These are phyloP conservation scores for Rhodotorula sp. DNA, from an alignment of 1,284 basidiomycete species.

Conservation along the genomic window DNA sequence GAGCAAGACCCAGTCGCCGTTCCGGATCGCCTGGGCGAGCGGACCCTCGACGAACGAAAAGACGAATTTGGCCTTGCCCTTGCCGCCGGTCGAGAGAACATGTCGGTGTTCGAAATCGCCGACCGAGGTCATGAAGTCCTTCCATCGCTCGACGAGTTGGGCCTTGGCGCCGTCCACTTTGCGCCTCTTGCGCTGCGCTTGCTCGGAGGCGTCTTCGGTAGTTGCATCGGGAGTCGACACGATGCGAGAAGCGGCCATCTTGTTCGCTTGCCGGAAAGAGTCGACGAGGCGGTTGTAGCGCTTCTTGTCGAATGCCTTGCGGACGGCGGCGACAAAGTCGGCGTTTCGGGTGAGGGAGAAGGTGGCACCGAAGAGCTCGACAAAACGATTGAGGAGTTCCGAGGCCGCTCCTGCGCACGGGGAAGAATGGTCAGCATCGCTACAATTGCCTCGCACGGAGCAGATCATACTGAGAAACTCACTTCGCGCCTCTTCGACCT, in stretches of 20 bases:
- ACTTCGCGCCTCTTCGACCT: slow-evolving; percentile 44
- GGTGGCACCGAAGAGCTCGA: slow-evolving; percentile 78
- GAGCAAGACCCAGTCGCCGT: slow-evolving; percentile 91
- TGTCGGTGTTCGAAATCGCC: slow-evolving; percentile 82
- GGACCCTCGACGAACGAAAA: slow-evolving; percentile 97
- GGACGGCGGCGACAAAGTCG: slow-evolving; percentile 77
- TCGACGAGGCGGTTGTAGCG: slow-evolving; percentile 83
- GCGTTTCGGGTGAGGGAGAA: slow-evolving; percentile 90
- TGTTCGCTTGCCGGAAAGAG: slow-evolving; percentile 71
- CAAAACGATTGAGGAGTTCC: slow-evolving; percentile 71
- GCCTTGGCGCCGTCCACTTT: slow-evolving; percentile 51
- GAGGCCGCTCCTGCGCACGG: slow-evolving; percentile 66
- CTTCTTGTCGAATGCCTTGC: slow-evolving; percentile 74
- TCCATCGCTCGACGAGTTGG: slow-evolving; percentile 57
- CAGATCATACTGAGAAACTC: slow-evolving; percentile 8
- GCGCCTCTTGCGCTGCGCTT: slow-evolving; percentile 46
- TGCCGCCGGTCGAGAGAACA: slow-evolving; percentile 54
- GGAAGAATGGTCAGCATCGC: neutral
- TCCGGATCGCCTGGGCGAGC: slow-evolving; percentile 82
- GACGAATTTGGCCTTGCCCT: slow-evolving; percentile 76
- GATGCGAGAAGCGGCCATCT: slow-evolving; percentile 35
- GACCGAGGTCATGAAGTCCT: slow-evolving; percentile 67
- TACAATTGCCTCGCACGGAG: neutral
- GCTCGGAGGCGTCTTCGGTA: slow-evolving; percentile 9
- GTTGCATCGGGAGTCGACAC: slow-evolving; percentile 37